These are phyloP conservation scores for Obelidium mucronatum DNA, from an alignment of 192 early-diverging fungal genomes.

Conservation along the genomic window DNA sequence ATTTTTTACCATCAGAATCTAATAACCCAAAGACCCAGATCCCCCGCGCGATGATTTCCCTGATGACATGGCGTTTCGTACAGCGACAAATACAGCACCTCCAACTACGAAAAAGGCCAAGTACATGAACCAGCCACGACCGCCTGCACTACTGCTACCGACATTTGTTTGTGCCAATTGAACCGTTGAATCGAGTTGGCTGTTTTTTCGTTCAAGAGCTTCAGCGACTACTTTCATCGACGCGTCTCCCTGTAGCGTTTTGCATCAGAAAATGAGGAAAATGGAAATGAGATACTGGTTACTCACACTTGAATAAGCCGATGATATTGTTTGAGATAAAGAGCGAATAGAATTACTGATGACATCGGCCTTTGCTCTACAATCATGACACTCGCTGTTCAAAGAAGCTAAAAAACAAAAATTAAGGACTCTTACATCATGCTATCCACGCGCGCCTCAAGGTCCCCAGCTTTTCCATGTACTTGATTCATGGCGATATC, in stretches of 20 bases:
- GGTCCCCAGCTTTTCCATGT: not conserved
- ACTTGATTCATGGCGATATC: not conserved
- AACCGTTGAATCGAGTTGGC: not conserved
- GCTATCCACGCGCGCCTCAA: not conserved
- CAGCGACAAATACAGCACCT: not conserved
- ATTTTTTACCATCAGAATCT: not conserved
- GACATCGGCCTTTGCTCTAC: too few species aligned
- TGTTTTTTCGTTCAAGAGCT: not conserved
- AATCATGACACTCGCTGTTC: too few species aligned
- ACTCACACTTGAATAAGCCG: too few species aligned
- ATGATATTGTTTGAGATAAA: not conserved
- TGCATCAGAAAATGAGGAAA: too few species aligned
- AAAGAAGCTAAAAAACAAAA: too few species aligned
- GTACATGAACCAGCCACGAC: not conserved
- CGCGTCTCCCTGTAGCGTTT: not conserved
- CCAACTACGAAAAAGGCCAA: conserved; percentile 10
- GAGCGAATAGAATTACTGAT: too few species aligned
- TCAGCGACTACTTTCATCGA: not conserved
- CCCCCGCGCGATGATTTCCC: not conserved
- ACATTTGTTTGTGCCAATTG: not conserved
- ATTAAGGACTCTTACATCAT: conserved; percentile 19
- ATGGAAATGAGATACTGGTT: too few species aligned
- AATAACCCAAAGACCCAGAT: not conserved
- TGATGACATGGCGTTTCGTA: not conserved
- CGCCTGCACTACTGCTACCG: not conserved